phyloP scores from a whole-genome alignment of 148 eudicot species.

The Fagopyrum esculentum region DNA sequence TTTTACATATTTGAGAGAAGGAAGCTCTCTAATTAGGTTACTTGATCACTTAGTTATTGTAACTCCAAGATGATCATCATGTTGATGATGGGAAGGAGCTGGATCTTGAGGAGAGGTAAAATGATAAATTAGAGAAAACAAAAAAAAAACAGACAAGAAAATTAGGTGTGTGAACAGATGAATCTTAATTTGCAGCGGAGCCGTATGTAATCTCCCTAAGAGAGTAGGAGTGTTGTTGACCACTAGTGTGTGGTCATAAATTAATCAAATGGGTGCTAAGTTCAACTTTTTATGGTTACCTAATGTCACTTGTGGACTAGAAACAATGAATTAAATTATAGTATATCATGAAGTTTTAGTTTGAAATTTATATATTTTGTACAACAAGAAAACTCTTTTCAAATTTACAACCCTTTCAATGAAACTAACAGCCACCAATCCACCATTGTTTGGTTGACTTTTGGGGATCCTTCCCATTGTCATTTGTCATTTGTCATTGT shows the following conservation, averaged over 20 bases:
- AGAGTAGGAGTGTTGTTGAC: not conserved
- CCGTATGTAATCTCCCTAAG: slow-evolving; percentile 1
- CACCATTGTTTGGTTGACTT: not conserved
- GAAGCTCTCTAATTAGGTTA: not conserved
- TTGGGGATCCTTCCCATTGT: no score
- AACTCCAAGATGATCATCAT: not conserved
- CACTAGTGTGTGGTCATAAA: not conserved
- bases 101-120: no score
- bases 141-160: not conserved
- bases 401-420: not conserved
- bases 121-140: no score
- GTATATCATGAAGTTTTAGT: not conserved
- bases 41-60: not conserved
- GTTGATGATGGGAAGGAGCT: not conserved
- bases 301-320: not conserved
- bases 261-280: not conserved
- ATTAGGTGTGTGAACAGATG: not conserved
- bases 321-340: not conserved
- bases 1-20: not conserved
- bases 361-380: not conserved
- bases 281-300: not conserved
- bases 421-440: not conserved
- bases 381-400: not conserved
- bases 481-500: no score
- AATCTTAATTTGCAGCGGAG: not conserved